Evolutionary conservation across 2,329 filamentous ascomycete species (phyloP), one percentile per base, ranked within the genome.

Genomic region (Cladosporium sphaerospermum): DNA sequence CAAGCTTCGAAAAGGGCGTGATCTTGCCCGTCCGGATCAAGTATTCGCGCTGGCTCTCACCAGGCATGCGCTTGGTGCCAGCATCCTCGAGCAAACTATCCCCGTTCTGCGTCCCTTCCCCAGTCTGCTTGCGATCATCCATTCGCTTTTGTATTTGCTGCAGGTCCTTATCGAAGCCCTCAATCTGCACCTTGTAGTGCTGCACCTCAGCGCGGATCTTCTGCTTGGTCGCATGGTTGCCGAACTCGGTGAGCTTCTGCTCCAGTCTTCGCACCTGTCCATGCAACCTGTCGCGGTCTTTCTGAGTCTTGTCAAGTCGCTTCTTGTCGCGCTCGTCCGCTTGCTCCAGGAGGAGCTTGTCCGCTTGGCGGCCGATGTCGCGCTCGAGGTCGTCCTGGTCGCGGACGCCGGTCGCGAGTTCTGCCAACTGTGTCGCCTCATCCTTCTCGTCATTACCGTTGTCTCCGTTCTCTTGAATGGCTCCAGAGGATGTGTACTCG

Each of bases 11-110:
- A 64, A 99, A 99, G 0, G 93, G 93, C 0, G 93, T 99, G 61
- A 99, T 97, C 72, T 97, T 97, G 56, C 93, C 93, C 0, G 92
- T 99, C 28, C 93, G 84, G 45, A 99, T 93, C 44, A 99, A 79
- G 67, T 88, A 99, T 44, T 96, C 91, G 47, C 91, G 82, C 56
- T 89, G 84, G 19, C 81, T 89, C 73, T 97, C 93, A 56, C 88
- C 88, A 1, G 88, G 83, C 53, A 92, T 71, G 51, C 81, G 82
- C 54, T 78, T 77, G 49, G 79, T 82, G 28, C 78, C 79, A 4
- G 70, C 62, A 23, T 75, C 72, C 49, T 74, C 71, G 14, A 37
- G 10, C 13, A 47, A 34, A 28, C 33, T 47, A 11, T 69, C 70
- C 1, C 58, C 59, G 7, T 70, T 61, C 9, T 75, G 73, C 3